Evolutionary conservation across 106 monocot species (phyloP), one percentile per base, ranked within the genome.

Genomic region (Acanthochlamys bracteata): DNA sequence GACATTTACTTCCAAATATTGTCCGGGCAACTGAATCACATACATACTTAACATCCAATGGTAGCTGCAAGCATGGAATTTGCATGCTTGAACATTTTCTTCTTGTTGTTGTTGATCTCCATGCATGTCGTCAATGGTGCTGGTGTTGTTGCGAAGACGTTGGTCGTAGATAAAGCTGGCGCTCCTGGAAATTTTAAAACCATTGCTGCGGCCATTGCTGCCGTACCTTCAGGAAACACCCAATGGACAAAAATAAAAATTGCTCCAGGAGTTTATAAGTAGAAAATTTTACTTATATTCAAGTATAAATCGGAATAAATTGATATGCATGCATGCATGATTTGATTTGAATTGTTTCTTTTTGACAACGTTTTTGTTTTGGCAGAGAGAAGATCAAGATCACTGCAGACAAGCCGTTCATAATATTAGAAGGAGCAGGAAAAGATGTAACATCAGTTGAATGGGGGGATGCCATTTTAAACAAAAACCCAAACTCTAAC

Each of bases 381-480:
- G 10, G 23, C 23, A 57, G 57, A 0, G 57, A 57, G 57, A 57
- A 57, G 57, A 25, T 57, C 7, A 0, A 23, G 11, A 57, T 57
- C 4, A 6, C 20, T 21, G 4, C 4, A 0, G 20, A 21, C 20
- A 57, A 57, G 13, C 10, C 12, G 57, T 57, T 57, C 23, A 57
- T 57, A 16, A 11, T 57, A 7, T 8, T 57, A 7, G 4, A 57
- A 57, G 57, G 57, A 4, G 57, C 22, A 4, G 57, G 57, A 25
- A 9, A 23, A 3, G 7, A 2, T 10, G 8, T 23, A 10, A 57
- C 57, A 14, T 7, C 20, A 25, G 13, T 57, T 11, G 0, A 57
- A 14, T 57, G 57, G 57, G 57, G 57, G 7, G 57, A 57, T 22
- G n/a, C n/a, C n/a, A n/a, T n/a, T n/a, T n/a, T n/a, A n/a, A n/a